These are phyloP conservation scores for Xylaria sp. DNA, from an alignment of 2,329 filamentous ascomycete species.

Conservation along the genomic window DNA sequence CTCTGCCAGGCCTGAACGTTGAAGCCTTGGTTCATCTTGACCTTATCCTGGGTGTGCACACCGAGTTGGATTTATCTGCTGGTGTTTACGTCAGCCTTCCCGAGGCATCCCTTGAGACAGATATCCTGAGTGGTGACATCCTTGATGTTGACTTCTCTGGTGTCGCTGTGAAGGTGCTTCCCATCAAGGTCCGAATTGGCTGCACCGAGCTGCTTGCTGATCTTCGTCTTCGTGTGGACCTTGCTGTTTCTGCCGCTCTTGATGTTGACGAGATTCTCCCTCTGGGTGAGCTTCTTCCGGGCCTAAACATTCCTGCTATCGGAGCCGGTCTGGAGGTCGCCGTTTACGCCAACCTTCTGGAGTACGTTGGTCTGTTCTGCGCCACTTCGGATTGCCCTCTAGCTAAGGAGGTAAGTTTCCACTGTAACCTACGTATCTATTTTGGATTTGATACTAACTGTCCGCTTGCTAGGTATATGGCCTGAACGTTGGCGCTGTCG, in stretches of 20 bases:
- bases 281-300: slow-evolving; percentile 38
- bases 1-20: slow-evolving; percentile 55
- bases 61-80: slow-evolving; percentile 61
- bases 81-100: slow-evolving; percentile 64
- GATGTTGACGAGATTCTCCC: slow-evolving; percentile 45
- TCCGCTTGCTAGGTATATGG: slow-evolving; percentile 44
- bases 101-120: slow-evolving; percentile 56
- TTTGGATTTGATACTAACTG: not conserved
- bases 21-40: slow-evolving; percentile 62
- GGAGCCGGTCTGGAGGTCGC: slow-evolving; percentile 57
- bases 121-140: slow-evolving; percentile 57
- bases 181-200: slow-evolving; percentile 57
- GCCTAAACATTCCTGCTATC: slow-evolving; percentile 45
- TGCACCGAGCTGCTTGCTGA: slow-evolving; percentile 59
- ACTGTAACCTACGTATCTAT: not conserved
- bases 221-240: slow-evolving; percentile 61
- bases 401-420: slow-evolving; percentile 45
- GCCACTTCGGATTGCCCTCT: slow-evolving; percentile 52
- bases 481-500: slow-evolving; percentile 53
- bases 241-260: slow-evolving; percentile 53
- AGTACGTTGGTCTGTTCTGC: slow-evolving; percentile 59
- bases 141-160: slow-evolving; percentile 61
- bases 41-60: slow-evolving; percentile 61
- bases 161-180: slow-evolving; percentile 58
- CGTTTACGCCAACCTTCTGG: slow-evolving; percentile 64